Evolutionary conservation across 2,329 filamentous ascomycete species (phyloP), one percentile per base, ranked within the genome.

Genomic region (Beauveria sp.): DNA sequence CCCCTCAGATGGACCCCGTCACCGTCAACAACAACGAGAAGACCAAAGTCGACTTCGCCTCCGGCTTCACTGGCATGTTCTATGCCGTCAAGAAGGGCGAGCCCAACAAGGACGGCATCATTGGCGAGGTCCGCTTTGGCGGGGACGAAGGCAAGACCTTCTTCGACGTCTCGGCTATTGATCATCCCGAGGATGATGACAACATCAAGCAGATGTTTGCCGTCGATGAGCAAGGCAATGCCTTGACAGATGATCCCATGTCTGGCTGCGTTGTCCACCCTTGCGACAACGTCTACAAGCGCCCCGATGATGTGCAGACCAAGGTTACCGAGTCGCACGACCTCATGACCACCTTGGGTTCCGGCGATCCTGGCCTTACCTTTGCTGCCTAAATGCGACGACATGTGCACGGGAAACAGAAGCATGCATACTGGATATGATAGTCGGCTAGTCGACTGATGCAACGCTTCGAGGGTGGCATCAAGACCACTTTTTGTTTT

Each of bases 141-240:
- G 80, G 78, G 68, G 82, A 72, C 72, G 68, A 70, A 58, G 80
- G 74, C 65, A 64, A 75, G 63, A 83, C 79, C 62, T 85, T 79
- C 77, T 85, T 82, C 62, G 83, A 85, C 65, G 81, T 85, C 64
- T 84, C 81, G 12, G 82, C 82, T 70, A 85, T 85, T 65, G 80
- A 84, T 67, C 73, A 81, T 71, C 72, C 80, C 56, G 68, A 69
- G 45, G 83, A 84, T 71, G 67, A 73, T 65, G 62, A 78, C 65
- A 80, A 80, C 67, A 76, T 85, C 68, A 83, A 84, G 77, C 72
- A 79, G 74, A 77, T 85, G 71, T 84, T 74, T 73, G 82, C 82
- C 31, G 70, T 69, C 61, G 67, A 59, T 62, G 67, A 74, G 65
- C 0, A 38, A 5, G 34, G 34, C 14, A 38, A 38, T 6, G 34